phyloP scores from a whole-genome alignment of 352 stramenopile species.

The Globisporangium emineosum region DNA sequence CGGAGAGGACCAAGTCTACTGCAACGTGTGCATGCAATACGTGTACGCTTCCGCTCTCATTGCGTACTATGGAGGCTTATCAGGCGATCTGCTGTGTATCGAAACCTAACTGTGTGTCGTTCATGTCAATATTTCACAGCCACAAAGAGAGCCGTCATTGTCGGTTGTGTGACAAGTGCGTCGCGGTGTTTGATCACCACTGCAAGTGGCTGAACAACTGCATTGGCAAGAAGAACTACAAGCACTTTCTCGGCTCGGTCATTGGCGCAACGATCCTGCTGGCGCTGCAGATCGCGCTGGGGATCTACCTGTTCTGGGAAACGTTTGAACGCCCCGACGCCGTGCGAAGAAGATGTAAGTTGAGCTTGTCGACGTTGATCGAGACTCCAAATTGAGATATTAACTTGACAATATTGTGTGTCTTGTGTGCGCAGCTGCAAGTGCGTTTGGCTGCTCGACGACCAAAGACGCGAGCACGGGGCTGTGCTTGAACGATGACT shows the following conservation, averaged over 20 bases:
- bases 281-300: slow-evolving; percentile 65
- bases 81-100: neutral
- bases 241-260: slow-evolving; percentile 75
- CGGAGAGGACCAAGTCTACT: slow-evolving; percentile 66
- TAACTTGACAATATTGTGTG: too few species aligned
- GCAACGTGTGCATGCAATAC: slow-evolving; percentile 87
- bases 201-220: slow-evolving; percentile 98
- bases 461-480: slow-evolving; percentile 38
- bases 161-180: slow-evolving; percentile 96
- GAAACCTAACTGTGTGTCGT: neutral
- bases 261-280: slow-evolving; percentile 61
- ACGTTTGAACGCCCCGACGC: slow-evolving; percentile 18
- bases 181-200: slow-evolving; percentile 96
- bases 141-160: slow-evolving; percentile 91
- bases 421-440: slow-evolving; percentile 31
- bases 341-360: slow-evolving; percentile 38
- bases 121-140: slow-evolving; percentile 27
- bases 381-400: too few species aligned
- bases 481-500: slow-evolving; percentile 50
- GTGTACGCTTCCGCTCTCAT: slow-evolving; percentile 54
- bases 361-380: neutral
- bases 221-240: slow-evolving; percentile 88
- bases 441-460: slow-evolving; percentile 57
- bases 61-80: neutral
- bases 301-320: slow-evolving; percentile 52